Conservation (phyloP, 768 basidiomycete species). For the Tylopilus felleus region DNA sequence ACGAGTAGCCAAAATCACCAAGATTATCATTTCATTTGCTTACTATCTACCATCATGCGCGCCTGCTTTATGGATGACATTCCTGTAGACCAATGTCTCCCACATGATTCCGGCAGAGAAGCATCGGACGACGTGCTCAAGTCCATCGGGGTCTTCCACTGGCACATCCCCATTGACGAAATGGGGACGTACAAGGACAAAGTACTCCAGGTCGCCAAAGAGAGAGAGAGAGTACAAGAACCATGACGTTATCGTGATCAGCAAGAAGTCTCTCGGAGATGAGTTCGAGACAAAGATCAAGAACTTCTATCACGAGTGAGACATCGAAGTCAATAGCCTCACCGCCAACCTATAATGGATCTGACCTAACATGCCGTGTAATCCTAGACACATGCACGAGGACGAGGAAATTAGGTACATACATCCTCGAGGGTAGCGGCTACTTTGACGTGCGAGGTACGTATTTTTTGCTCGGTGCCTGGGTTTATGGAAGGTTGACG, state of each 20-base stretch:
- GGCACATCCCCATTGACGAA: slow-evolving; percentile 62
- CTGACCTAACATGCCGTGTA: not conserved
- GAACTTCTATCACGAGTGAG: slow-evolving; percentile 75
- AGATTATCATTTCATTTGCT: too few species aligned
- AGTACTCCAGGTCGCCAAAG: slow-evolving; percentile 51
- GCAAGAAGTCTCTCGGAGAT: slow-evolving; percentile 13
- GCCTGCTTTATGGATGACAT: slow-evolving; percentile 71
- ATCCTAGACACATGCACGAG: slow-evolving; percentile 81
- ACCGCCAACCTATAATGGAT: not conserved
- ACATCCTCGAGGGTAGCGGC: slow-evolving; percentile 75
- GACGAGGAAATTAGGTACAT: slow-evolving; percentile 85
- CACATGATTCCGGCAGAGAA: slow-evolving; percentile 61
- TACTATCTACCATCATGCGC: slow-evolving; percentile 43
- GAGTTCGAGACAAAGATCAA: too few species aligned
- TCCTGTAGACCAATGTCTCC: slow-evolving; percentile 76
- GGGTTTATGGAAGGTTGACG: not conserved
- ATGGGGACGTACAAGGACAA: slow-evolving; percentile 32
- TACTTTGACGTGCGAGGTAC: slow-evolving; percentile 87
- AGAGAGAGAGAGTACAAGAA: slow-evolving; percentile 79
- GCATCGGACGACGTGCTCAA: slow-evolving; percentile 51
- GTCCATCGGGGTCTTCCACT: slow-evolving; percentile 61
- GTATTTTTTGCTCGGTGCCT: slow-evolving; percentile 16
- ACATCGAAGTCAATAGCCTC: not conserved
- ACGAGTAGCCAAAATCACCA: too few species aligned
- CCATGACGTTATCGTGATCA: slow-evolving; percentile 73